Evolutionary conservation across 768 basidiomycete genomes (phyloP).

Genomic region (Xanthoconium purpureum): DNA sequence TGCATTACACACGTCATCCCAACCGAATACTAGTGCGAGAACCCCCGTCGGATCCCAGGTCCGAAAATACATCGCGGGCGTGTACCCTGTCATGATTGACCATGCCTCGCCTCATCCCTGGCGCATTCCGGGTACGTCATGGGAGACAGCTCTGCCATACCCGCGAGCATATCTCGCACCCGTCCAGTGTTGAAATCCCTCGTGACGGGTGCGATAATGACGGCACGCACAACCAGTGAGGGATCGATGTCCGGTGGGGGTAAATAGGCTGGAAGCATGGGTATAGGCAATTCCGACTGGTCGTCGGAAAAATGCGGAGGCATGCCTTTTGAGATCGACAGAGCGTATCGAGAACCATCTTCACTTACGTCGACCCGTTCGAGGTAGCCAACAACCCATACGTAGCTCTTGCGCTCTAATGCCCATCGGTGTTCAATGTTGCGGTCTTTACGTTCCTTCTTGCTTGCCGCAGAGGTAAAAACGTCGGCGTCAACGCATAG

Average conservation of each 20-base stretch:
- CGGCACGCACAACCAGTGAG: conserved; percentile 49
- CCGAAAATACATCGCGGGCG: conserved; percentile 11
- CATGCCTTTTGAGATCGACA: conserved; percentile 16
- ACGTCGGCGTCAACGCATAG: conserved; percentile 43
- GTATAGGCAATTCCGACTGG: conserved; percentile 42
- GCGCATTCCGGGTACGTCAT: conserved; percentile 24
- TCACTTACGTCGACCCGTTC: conserved; percentile 46
- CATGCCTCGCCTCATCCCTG: background rate
- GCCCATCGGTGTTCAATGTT: conserved; percentile 41
- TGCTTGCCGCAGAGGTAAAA: conserved; percentile 12
- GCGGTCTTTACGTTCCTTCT: conserved; percentile 6
- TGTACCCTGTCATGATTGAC: background rate
- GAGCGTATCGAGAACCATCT: conserved; percentile 1
- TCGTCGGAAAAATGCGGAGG: conserved; percentile 7
- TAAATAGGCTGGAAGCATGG: conserved; percentile 40
- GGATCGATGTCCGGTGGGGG: conserved; percentile 41
- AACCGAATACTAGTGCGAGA: conserved; percentile 7
- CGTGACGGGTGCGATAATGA: conserved; percentile 44
- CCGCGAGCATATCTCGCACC: conserved; percentile 23
- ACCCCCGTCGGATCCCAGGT: conserved; percentile 15
- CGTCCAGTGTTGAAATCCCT: conserved; percentile 41
- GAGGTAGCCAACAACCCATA: conserved; percentile 58
- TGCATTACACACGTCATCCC: conserved; percentile 18
- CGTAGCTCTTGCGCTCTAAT: conserved; percentile 46
- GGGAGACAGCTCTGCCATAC: conserved; percentile 16